Percentiles rank a stretch among this genome's conserved stretches.
Evolutionary conservation across 2,329 filamentous ascomycete species (phyloP).

Genomic region (Ceratocystis colombiana): DNA sequence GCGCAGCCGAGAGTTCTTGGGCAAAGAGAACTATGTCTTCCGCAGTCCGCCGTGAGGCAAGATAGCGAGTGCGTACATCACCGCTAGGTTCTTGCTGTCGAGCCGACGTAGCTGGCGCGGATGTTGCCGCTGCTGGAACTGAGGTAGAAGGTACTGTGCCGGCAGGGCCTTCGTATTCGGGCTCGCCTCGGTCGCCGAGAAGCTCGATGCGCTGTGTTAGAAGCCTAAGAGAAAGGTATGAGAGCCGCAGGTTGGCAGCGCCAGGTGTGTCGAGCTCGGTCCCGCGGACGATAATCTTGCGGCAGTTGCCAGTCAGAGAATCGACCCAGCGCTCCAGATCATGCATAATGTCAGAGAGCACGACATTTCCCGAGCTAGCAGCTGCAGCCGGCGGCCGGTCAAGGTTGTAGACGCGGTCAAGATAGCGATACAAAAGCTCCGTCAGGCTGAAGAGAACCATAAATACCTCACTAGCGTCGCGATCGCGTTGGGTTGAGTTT

Average conservation of each 20-base stretch:
- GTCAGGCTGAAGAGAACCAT: constrained; percentile 39
- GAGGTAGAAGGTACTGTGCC: no score
- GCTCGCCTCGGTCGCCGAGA: constrained; percentile 11
- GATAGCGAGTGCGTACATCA: constrained; percentile 31
- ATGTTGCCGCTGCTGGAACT: no score
- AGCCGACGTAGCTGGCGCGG: neutral
- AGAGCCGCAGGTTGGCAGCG: constrained; percentile 42
- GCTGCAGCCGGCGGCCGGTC: constrained; percentile 28
- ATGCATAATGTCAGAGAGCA: constrained; percentile 3
- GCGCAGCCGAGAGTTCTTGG: constrained; percentile 37
- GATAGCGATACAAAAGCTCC: constrained; percentile 34
- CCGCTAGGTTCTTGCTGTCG: neutral
- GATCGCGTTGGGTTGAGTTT: constrained; percentile 25
- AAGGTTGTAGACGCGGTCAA: constrained; percentile 25
- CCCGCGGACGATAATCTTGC: constrained; percentile 37
- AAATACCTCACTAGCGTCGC: constrained; percentile 35
- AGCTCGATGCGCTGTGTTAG: constrained; percentile 41
- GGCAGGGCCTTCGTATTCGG: neutral
- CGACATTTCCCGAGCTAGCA: constrained; percentile 27
- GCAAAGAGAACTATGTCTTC: constrained; percentile 42
- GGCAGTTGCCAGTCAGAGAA: constrained; percentile 33
- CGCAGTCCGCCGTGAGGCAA: constrained; percentile 37
- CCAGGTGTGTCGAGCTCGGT: constrained; percentile 36
- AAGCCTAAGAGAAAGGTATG: constrained; percentile 41
- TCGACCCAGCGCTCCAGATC: constrained; percentile 40